Percentiles rank a stretch among this genome's conserved stretches.
Evolutionary conservation across 805 yeast species (phyloP).

Genomic region (Ascoidea tarda): DNA sequence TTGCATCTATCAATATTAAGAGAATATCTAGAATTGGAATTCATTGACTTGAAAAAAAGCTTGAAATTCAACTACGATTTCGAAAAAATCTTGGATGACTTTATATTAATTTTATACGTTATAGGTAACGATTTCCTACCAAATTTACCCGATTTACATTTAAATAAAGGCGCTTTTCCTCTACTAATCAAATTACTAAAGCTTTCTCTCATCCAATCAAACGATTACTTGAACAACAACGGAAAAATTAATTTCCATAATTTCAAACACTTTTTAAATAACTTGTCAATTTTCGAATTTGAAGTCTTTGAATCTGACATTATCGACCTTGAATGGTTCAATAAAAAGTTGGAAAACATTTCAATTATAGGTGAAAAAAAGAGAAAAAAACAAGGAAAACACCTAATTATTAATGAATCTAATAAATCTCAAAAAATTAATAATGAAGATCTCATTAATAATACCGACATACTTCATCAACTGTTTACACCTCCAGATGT

Average conservation of each 20-base stretch:
- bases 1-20: slow-evolving; percentile 79
- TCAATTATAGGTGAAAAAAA: slow-evolving; percentile 60
- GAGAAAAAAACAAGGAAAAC: slow-evolving; percentile 50
- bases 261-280: slow-evolving; percentile 61
- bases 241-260: slow-evolving; percentile 72
- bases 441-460: slow-evolving; percentile 17
- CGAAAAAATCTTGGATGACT: slow-evolving; percentile 85
- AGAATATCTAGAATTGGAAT: slow-evolving; percentile 83
- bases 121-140: slow-evolving; percentile 98
- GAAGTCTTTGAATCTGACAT: slow-evolving; percentile 77
- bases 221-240: slow-evolving; percentile 72
- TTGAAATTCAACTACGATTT: slow-evolving; percentile 61
- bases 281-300: slow-evolving; percentile 65
- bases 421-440: slow-evolving; percentile 36
- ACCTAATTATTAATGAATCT: slow-evolving; percentile 42
- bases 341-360: slow-evolving; percentile 67
- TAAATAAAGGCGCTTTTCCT: slow-evolving; percentile 96
- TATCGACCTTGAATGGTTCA: slow-evolving; percentile 84
- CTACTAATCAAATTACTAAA: slow-evolving; percentile 79
- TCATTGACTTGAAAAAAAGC: slow-evolving; percentile 50
- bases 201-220: slow-evolving; percentile 53
- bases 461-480: slow-evolving; percentile 16
- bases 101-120: slow-evolving; percentile 81
- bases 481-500: not conserved
- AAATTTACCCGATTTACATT: slow-evolving; percentile 82